Base-by-base conservation (phyloP, 2,329 filamentous ascomycete genomes). In the Pseudocercospora vitis region DNA sequence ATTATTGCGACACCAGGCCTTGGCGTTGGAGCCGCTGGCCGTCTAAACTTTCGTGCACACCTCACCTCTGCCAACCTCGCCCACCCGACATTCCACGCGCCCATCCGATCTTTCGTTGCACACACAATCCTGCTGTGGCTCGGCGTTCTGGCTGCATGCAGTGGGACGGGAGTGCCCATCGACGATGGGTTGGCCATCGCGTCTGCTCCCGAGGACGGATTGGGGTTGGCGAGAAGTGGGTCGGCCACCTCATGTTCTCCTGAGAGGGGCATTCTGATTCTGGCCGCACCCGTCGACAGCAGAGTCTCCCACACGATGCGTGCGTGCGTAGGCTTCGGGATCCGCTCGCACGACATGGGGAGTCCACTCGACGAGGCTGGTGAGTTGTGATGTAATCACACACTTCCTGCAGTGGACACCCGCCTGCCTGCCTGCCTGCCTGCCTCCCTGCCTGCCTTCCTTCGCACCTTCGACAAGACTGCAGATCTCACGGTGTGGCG, bases 401-500 rank as follows among this genome's bases (percentile, higher is more conserved):
- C 16, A 7, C 19, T 11, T 19, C 19, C 2, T 40, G 18, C 35
- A 18, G 37, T 44, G 45, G 35, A 35, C 52, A 53, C 31, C n/a
- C 24, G 46, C 46, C 26, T 44, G 21, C 45, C 29, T 39, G 11
- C 45, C 40, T 18, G 18, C 23, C 39, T 18, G 24, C 37, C 45
- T 29, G n/a, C 12, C 29, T 39, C 18, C 45, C 40, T 18, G 18
- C 23, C 39, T 18, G 24, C 37, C 45, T 29, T 28, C 39, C 46
- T n/a, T 32, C 23, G 12, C n/a, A n/a, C n/a, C n/a, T 40, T 54
- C 52, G 52, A 54, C 31, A 21, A 42, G 52, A 39, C 40, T 16
- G 52, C 52, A 51, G 48, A 48, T 55, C 53, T 37, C 35, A 19
- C 44, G 19, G 16, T 48, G 53, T 55, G 53, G 53, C 53, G 53